Base-by-base conservation (phyloP, 495 filamentous ascomycete species). In the Chaetomium fimeti region DNA sequence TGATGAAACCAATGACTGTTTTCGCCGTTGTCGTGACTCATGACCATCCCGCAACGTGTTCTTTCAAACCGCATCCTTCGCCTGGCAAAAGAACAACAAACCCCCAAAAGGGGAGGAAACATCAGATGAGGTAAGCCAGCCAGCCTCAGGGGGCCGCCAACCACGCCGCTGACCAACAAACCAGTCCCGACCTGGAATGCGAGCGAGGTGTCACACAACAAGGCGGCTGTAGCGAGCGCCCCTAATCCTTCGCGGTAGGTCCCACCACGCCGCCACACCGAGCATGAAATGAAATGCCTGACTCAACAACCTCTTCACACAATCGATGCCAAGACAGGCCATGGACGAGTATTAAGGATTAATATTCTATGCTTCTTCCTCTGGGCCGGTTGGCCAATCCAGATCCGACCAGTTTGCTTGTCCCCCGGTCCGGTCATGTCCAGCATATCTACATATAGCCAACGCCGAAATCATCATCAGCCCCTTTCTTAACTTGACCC, bases 281-380 rank as follows among this genome's bases (percentile, higher is more conserved):
- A 47, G 24, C 9, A 27, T 15, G 13, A 15, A 52, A 24, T 13
- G 28, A 3, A 16, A 18, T 43, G 12, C 5, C 40, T 11, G 18
- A 27, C 24, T 52, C 24, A 28, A 3, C 22, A 28, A 7, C 29
- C 7, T 5, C 8, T n/a, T 47, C 16, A 24, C 16, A 49, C 5
- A 20, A 49, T 1, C 3, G 20, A 24, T 24, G 6, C 27, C 27
- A 52, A 36, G 3, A 15, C 9, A 5, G 22, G 27, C 20, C 32
- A 57, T 56, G 54, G 54, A 57, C 18, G 52, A 40, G 32, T 57
- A 57, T 57, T 57, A 57, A 57, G 9, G 25, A 58, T 57, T 58
- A 58, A 43, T 43, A n/a, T 45, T 58, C 22, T 58, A 43, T 58
- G 24, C 2, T 40, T 40, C 54, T 25, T 22, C 52, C 4, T 43